Evolutionary conservation across 805 yeast genomes (phyloP).

Genomic region (Candida railenensis): DNA sequence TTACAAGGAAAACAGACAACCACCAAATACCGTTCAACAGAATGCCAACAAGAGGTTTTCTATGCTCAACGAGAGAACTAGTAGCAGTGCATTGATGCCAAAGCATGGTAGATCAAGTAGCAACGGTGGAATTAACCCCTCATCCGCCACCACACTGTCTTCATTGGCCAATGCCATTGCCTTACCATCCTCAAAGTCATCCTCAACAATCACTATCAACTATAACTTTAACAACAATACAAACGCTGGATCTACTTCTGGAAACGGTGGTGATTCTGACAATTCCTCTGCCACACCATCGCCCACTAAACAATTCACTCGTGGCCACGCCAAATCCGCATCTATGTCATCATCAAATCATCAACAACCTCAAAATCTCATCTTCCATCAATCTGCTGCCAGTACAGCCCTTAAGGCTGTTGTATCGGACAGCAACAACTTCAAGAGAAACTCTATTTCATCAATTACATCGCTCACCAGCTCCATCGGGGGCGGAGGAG

Average conservation of each 20-base stretch:
- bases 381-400: constrained; percentile 45
- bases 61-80: constrained; percentile 42
- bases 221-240: constrained; percentile 1
- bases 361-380: background rate
- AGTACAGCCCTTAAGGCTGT: constrained; percentile 72
- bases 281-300: constrained; percentile 15
- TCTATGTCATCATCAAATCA: constrained; percentile 19
- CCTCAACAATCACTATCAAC: constrained; percentile 4
- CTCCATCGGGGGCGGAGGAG: background rate
- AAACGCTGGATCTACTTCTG: constrained; percentile 3
- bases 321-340: constrained; percentile 34
- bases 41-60: constrained; percentile 43
- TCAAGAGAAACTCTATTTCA: constrained; percentile 14
- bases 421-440: constrained; percentile 53
- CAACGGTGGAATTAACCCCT: constrained; percentile 39
- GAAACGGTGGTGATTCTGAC: background rate
- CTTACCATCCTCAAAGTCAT: constrained; percentile 23
- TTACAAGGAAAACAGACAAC: constrained; percentile 29
- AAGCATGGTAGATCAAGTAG: constrained; percentile 29
- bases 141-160: constrained; percentile 70
- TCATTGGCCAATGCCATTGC: constrained; percentile 54
- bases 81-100: constrained; percentile 33
- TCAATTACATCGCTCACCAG: constrained; percentile 13
- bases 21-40: constrained; percentile 9
- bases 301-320: constrained; percentile 16